Percentiles rank a stretch among this genome's conserved stretches.
phyloP scores from a whole-genome alignment of 2,329 filamentous ascomycete genomes.

The Chrysosporium keratinophilum region DNA sequence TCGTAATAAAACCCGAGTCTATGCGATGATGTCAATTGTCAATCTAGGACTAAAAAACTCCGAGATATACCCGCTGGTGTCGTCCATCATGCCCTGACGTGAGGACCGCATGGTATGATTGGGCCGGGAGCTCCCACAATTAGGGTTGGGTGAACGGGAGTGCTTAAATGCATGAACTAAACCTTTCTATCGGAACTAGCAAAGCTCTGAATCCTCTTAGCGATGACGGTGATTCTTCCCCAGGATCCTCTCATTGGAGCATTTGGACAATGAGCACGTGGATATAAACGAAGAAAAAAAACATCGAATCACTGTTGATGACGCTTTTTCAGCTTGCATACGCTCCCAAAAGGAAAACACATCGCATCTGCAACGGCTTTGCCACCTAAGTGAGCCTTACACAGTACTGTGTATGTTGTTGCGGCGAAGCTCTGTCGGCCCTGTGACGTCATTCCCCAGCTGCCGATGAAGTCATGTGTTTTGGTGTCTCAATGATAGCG shows the following conservation, averaged over 20 bases:
- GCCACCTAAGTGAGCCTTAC: too few relatives aligned
- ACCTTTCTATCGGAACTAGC: background rate
- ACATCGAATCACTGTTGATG: too few relatives aligned
- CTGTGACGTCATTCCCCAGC: background rate
- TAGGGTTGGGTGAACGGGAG: background rate
- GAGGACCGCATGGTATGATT: background rate
- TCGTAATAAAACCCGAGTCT: slow-evolving; percentile 12
- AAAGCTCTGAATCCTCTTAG: background rate
- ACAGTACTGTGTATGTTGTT: too few relatives aligned
- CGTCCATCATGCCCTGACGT: background rate
- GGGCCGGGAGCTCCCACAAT: background rate
- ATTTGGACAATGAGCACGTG: too few relatives aligned
- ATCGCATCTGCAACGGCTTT: too few relatives aligned
- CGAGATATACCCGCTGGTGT: background rate
- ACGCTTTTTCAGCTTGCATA: too few relatives aligned
- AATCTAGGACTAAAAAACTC: background rate
- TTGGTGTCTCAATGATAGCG: background rate
- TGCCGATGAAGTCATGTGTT: background rate
- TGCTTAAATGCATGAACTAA: background rate
- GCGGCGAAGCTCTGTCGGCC: background rate
- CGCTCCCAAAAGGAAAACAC: too few relatives aligned
- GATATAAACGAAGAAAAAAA: too few relatives aligned
- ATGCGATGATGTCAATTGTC: slow-evolving; percentile 1
- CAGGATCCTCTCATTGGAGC: too few relatives aligned
- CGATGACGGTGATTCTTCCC: too few relatives aligned